These are phyloP conservation scores for Aureobasidium zeae DNA, from an alignment of 2,329 filamentous ascomycete species.

Conservation along the genomic window DNA sequence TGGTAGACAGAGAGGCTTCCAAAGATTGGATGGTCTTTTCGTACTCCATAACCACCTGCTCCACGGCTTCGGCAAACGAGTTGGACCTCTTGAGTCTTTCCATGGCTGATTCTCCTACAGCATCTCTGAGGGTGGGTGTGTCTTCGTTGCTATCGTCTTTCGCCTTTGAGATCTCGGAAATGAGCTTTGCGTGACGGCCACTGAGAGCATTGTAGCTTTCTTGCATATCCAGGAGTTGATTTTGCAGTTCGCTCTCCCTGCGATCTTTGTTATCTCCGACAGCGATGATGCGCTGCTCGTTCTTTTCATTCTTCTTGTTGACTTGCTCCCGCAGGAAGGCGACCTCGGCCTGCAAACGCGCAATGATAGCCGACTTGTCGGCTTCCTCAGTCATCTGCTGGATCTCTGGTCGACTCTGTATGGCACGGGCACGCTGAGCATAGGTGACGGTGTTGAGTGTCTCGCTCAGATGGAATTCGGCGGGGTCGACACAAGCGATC, in stretches of 20 bases:
- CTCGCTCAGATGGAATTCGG: slow-evolving; percentile 94
- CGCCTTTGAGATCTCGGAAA: slow-evolving; percentile 83
- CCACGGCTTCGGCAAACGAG: slow-evolving; percentile 89
- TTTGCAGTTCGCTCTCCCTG: slow-evolving; percentile 81
- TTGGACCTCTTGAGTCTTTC: slow-evolving; percentile 90
- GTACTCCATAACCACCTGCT: slow-evolving; percentile 93
- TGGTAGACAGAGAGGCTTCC: slow-evolving; percentile 84
- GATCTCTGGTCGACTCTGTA: slow-evolving; percentile 94
- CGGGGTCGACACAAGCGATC: slow-evolving; percentile 96
- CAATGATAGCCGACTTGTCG: slow-evolving; percentile 89
- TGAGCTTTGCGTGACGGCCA: slow-evolving; percentile 87
- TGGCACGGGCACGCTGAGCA: slow-evolving; percentile 87
- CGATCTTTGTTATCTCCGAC: slow-evolving; percentile 23
- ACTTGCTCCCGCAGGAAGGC: slow-evolving; percentile 91
- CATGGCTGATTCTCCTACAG: slow-evolving; percentile 66
- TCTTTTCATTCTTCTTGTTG: slow-evolving; percentile 64
- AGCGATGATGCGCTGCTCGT: slow-evolving; percentile 39
- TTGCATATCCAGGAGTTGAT: slow-evolving; percentile 82
- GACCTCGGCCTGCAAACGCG: slow-evolving; percentile 86
- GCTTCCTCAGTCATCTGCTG: slow-evolving; percentile 81
- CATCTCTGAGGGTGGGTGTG: slow-evolving; percentile 51
- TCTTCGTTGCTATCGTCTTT: slow-evolving; percentile 52
- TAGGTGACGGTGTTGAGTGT: slow-evolving; percentile 95
- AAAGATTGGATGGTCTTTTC: slow-evolving; percentile 96
- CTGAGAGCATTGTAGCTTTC: slow-evolving; percentile 91